Evolutionary conservation across 306 rosid species (phyloP).

Genomic region (Luffa aegyptiaca): DNA sequence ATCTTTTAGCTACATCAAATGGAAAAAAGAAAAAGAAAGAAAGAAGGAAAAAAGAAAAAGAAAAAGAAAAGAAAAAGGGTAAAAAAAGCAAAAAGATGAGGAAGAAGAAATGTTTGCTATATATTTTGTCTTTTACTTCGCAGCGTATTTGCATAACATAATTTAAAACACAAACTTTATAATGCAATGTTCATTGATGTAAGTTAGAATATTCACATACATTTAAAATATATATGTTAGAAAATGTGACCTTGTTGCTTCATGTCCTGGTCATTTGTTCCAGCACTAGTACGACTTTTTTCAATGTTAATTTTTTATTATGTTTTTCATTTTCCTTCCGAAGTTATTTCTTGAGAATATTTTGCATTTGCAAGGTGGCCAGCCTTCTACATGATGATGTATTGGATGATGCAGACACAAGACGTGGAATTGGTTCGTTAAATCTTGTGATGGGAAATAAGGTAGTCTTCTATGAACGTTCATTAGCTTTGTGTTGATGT

Average conservation of each 20-base stretch:
- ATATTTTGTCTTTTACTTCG: not conserved
- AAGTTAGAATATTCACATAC: not conserved
- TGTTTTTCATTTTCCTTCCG: not conserved
- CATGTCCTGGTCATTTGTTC: not conserved
- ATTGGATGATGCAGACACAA: slow-evolving; percentile 91
- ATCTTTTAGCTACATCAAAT: no score
- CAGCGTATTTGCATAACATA: not conserved
- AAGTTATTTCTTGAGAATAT: not conserved
- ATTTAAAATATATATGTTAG: not conserved
- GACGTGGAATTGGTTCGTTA: slow-evolving; percentile 86
- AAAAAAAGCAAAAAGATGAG: not conserved
- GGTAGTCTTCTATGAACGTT: slow-evolving; percentile 25
- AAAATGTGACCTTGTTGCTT: not conserved
- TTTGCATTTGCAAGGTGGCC: slow-evolving; percentile 52
- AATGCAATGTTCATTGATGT: not conserved
- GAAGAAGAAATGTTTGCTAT: not conserved
- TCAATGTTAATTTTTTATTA: not conserved
- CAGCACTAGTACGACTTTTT: not conserved
- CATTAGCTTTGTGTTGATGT: not conserved
- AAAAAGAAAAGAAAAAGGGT: not conserved
- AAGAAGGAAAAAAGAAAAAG: not conserved
- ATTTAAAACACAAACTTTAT: not conserved
- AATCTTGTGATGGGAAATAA: slow-evolving; percentile 87
- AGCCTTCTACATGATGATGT: slow-evolving; percentile 99
- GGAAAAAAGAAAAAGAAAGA: not conserved